Conservation (phyloP, 257 asterid genomes). For the Salvia miltiorrhiza region DNA sequence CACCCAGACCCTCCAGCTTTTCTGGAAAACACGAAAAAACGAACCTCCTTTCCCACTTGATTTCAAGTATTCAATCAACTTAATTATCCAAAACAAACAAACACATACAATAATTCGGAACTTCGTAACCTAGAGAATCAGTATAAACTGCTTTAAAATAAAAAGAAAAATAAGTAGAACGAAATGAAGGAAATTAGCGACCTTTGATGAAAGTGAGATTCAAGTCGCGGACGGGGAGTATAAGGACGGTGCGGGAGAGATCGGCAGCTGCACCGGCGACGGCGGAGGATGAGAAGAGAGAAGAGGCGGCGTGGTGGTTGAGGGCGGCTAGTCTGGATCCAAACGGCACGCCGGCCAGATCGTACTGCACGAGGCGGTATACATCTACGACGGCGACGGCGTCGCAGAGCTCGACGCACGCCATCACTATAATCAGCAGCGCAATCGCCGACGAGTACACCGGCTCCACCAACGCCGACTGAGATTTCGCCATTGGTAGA, state of each 20-base stretch:
- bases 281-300: conserved; percentile 50
- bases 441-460: conserved; percentile 43
- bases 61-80: conserved; percentile 14
- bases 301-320: conserved; percentile 93
- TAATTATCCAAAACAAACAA: conserved; percentile 9
- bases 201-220: conserved; percentile 78
- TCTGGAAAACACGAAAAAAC: conserved; percentile 10
- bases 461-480: conserved; percentile 41
- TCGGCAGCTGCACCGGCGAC: conserved; percentile 53
- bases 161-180: neutral
- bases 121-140: neutral
- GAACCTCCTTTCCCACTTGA: conserved; percentile 21
- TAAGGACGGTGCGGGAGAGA: conserved; percentile 86
- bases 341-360: conserved; percentile 77
- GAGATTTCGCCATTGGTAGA: conserved; percentile 49
- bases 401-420: conserved; percentile 82
- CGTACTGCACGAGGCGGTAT: conserved; percentile 94
- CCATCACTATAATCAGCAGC: conserved; percentile 47
- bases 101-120: neutral
- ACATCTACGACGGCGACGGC: conserved; percentile 86
- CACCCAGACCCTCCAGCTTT: conserved; percentile 14
- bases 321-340: conserved; percentile 91
- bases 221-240: conserved; percentile 89
- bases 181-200: conserved; percentile 21
- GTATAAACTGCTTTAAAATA: neutral